Evolutionary conservation across 768 basidiomycete species (phyloP).

Genomic region (Auriscalpium vulgare): DNA sequence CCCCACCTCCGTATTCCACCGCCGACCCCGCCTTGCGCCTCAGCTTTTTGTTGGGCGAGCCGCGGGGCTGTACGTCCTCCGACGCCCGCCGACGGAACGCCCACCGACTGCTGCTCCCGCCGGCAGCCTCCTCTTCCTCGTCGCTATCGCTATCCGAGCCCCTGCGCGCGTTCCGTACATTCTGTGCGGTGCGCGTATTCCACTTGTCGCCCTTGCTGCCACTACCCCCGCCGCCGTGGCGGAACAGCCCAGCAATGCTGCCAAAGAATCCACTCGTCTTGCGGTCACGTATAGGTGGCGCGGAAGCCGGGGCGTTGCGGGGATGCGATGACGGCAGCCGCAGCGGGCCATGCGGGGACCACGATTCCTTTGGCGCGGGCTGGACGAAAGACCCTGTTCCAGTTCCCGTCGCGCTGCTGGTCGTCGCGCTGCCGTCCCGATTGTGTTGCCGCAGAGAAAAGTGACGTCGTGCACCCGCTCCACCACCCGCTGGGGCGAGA

Average conservation of each 20-base stretch:
- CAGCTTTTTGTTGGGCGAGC: not conserved
- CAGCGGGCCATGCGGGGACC: not conserved
- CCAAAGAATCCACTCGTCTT: conserved; percentile 10
- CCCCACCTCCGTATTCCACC: not conserved
- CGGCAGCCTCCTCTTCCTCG: conserved; percentile 11
- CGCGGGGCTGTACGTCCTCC: conserved; percentile 1
- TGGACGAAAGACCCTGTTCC: conserved; percentile 14
- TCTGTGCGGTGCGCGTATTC: conserved; percentile 31
- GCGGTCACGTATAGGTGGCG: conserved; percentile 3
- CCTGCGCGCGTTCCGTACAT: conserved; percentile 19
- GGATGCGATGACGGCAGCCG: not conserved
- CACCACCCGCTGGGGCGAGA: not conserved
- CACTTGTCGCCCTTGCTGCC: conserved; percentile 16
- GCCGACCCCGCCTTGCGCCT: conserved; percentile 1
- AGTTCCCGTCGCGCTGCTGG: conserved; percentile 12
- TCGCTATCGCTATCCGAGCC: conserved; percentile 20
- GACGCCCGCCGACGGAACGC: conserved; percentile 5
- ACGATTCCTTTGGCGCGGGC: not conserved
- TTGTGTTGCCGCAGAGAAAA: not conserved
- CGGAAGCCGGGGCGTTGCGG: not conserved
- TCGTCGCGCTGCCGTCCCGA: conserved; percentile 3
- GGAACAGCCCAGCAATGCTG: conserved; percentile 11
- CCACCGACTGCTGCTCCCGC: not conserved
- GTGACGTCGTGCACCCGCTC: not conserved
- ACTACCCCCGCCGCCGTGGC: not conserved